Evolutionary conservation across 768 basidiomycete genomes (phyloP), one percentile per base, ranked within the genome.

Genomic region (Tricholomella constricta): DNA sequence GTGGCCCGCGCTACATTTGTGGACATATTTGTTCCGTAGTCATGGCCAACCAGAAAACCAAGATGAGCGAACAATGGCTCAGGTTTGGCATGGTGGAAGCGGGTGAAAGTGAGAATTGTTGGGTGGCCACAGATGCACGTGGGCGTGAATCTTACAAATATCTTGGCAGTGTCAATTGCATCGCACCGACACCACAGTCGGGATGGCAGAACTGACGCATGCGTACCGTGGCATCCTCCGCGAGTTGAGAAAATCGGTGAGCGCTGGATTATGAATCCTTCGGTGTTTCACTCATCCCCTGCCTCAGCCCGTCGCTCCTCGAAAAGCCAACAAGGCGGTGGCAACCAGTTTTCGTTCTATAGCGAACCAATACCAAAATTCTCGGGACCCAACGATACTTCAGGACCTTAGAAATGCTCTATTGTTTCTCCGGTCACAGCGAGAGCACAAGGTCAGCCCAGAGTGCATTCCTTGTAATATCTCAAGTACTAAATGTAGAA

Each of bases 381-480:
- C 67, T 8, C 59, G 66, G 10, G 61, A 62, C 27, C 34, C 56
- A 36, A 54, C 56, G 29, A 53, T 81, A 25, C 64, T 73, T 14
- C 69, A 72, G 10, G 85, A 85, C 58, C 65, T 85, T n/a, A 72
- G 81, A 53, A 83, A 87, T 59, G 75, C 79, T 2, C 67, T 83
- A 35, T 75, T 84, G 4, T 93, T 94, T 67, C 65, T 96, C 68
- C 73, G 73, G 37, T 83, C 91, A 7, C 86, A 91, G 63, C 74
- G 89, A 54, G 80, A 84, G 63, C 78, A 96, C 75, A 89, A 89
- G 77, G 94, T 88, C 44, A 63, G 75, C 64, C 22, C 20, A 29
- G 32, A 10, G 29, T 20, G 14, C n/a, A 25, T 8, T 29, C n/a
- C 25, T 15, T 42, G 26, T 11, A 36, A 14, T 38, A 26, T 12